phyloP scores from a whole-genome alignment of 1,284 basidiomycete genomes.

The Tylopilus sp. region DNA sequence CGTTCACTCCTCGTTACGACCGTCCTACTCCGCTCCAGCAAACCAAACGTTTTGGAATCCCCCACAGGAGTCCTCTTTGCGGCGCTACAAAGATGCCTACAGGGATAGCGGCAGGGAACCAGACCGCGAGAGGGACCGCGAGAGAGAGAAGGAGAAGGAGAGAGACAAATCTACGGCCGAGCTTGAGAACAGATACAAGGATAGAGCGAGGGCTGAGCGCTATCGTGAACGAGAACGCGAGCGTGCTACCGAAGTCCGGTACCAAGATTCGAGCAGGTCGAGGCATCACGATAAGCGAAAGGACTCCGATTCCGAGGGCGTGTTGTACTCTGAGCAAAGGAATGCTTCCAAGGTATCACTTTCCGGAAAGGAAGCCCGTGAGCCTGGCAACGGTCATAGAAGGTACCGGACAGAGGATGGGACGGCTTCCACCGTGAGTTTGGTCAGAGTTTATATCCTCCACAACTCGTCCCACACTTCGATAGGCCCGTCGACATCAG shows the following conservation, averaged over 20 bases:
- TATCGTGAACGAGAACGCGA: conserved; percentile 35
- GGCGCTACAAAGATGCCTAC: conserved; percentile 23
- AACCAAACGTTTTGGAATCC: conserved; percentile 27
- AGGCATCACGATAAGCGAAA: conserved; percentile 31
- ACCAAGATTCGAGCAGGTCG: conserved; percentile 22
- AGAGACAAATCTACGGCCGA: conserved; percentile 22
- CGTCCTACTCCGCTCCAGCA: conserved; percentile 18
- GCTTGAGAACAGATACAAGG: conserved; percentile 28
- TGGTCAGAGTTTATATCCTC: conserved; percentile 15
- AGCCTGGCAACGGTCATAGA: conserved; percentile 25
- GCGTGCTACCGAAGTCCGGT: conserved; percentile 21
- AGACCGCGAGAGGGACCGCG: conserved; percentile 23
- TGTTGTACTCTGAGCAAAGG: conserved; percentile 27
- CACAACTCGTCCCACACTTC: conserved; percentile 11
- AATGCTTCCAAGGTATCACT: conserved; percentile 31
- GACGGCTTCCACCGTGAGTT: conserved; percentile 26
- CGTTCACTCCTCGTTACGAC: conserved; percentile 24
- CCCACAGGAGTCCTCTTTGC: conserved; percentile 19
- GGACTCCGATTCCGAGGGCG: conserved; percentile 32
- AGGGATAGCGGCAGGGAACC: conserved; percentile 26
- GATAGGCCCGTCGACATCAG: conserved; percentile 32
- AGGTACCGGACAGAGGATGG: conserved; percentile 35
- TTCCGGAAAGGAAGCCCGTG: conserved; percentile 31
- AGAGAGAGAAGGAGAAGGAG: conserved; percentile 11
- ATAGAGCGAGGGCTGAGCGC: conserved; percentile 27